A percentile compares a stretch with the other conserved stretches of the same genome.
These are phyloP conservation scores for Debaryomyces singareniensis DNA, from an alignment of 1,139 yeast genomes.

Conservation along the genomic window DNA sequence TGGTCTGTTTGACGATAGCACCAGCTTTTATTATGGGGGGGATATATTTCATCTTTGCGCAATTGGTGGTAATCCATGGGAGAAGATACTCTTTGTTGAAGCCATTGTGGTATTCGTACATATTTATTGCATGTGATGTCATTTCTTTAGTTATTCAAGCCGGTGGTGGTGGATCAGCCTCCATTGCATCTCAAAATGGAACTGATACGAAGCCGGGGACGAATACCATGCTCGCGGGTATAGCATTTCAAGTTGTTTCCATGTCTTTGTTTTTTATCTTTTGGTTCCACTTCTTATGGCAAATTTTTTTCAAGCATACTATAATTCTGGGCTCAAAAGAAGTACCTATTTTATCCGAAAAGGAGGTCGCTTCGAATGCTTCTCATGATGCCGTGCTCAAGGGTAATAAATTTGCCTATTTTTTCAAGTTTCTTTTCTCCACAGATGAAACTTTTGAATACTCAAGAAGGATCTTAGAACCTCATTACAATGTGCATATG, in stretches of 20 bases:
- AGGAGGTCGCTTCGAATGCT: neutral
- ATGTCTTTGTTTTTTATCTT: constrained; percentile 57
- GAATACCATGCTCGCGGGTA: constrained; percentile 73
- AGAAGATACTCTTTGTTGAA: constrained; percentile 49
- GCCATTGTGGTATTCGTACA: constrained; percentile 69
- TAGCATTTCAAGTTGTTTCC: constrained; percentile 71
- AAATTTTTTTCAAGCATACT: constrained; percentile 24
- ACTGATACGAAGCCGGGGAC: constrained; percentile 47
- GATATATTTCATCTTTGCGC: constrained; percentile 68
- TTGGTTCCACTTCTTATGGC: constrained; percentile 45
- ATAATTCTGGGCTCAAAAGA: neutral
- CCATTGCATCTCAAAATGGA: constrained; percentile 38
- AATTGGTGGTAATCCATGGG: constrained; percentile 64
- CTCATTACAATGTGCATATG: constrained; percentile 34
- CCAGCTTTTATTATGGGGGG: constrained; percentile 91
- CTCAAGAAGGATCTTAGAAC: constrained; percentile 20
- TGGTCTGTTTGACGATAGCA: constrained; percentile 64
- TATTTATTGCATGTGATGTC: constrained; percentile 61
- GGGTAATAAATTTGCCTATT: neutral
- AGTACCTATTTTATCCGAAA: neutral
- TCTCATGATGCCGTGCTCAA: neutral
- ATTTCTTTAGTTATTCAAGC: constrained; percentile 72
- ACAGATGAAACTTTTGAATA: constrained; percentile 17
- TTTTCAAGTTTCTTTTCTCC: constrained; percentile 22
- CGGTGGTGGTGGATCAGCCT: constrained; percentile 73